A percentile compares a stretch with the other conserved stretches of the same genome.
Evolutionary conservation across 1,284 basidiomycete species (phyloP).

Genomic region (Microbotryum lychnidis-dioicae): DNA sequence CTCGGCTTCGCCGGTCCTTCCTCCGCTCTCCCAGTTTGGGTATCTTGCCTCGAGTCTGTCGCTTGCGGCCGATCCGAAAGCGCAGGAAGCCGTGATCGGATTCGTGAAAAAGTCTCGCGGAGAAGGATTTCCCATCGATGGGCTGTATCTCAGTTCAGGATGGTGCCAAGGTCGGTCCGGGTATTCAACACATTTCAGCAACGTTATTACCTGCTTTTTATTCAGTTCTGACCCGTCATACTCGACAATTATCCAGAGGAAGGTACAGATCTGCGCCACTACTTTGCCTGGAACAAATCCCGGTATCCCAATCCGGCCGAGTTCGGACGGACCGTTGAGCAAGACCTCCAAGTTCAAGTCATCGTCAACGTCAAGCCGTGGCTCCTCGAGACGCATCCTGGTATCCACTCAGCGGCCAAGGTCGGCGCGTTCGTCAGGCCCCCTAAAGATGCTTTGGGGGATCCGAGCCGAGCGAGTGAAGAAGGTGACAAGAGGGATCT

Average conservation of each 20-base stretch:
- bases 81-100: constrained; percentile 22
- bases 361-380: constrained; percentile 32
- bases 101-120: constrained; percentile 17
- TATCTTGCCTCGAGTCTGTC: constrained; percentile 22
- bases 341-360: constrained; percentile 12
- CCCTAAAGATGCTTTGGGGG: constrained; percentile 12
- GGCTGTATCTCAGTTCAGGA: constrained; percentile 25
- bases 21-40: constrained; percentile 25
- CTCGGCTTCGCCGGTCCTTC: constrained; percentile 15
- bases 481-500: constrained; percentile 1
- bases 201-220: too few species aligned
- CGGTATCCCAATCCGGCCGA: constrained; percentile 22
- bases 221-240: too few species aligned
- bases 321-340: constrained; percentile 14
- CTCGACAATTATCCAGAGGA: background rate
- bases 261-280: constrained; percentile 16
- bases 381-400: constrained; percentile 23
- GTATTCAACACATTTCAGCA: too few species aligned
- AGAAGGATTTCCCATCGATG: constrained; percentile 22
- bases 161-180: constrained; percentile 22
- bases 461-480: background rate
- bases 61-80: constrained; percentile 26
- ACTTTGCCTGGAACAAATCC: constrained; percentile 16
- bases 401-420: constrained; percentile 5
- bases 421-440: constrained; percentile 16